phyloP scores from a whole-genome alignment of 306 rosid species.

The Lathyrus sativus region DNA sequence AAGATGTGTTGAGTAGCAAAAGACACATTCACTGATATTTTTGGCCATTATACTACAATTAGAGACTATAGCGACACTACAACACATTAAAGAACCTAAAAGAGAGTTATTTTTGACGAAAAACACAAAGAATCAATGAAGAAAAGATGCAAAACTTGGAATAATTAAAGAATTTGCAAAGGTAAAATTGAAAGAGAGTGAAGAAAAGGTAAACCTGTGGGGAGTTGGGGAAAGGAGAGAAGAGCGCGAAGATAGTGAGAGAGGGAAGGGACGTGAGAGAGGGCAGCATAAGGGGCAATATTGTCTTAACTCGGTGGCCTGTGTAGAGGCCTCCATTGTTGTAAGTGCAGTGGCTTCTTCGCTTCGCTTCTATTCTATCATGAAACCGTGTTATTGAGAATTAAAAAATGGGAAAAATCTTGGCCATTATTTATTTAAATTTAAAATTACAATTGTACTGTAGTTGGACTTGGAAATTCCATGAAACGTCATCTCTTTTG shows the following conservation, averaged over 20 bases:
- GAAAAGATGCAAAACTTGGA: constrained; percentile 12
- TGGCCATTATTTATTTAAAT: neutral
- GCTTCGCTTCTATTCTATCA: constrained; percentile 43
- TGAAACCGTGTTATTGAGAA: constrained; percentile 43
- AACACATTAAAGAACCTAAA: neutral
- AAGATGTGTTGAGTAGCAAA: neutral
- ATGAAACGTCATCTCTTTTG: no score
- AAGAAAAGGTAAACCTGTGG: constrained; percentile 46
- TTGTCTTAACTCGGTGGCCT: constrained; percentile 54
- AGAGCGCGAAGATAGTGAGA: constrained; percentile 48
- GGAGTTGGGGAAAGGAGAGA: constrained; percentile 46
- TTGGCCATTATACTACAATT: neutral
- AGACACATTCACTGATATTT: neutral
- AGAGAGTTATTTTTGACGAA: neutral
- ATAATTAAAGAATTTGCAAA: no score
- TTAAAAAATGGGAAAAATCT: neutral
- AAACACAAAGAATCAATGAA: constrained; percentile 18
- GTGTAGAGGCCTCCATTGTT: constrained; percentile 60
- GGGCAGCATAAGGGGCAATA: constrained; percentile 61
- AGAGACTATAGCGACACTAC: neutral
- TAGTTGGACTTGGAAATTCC: neutral
- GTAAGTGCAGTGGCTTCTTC: constrained; percentile 43
- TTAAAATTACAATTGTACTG: neutral
- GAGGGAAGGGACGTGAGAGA: constrained; percentile 40
- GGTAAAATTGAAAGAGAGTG: neutral